These are phyloP conservation scores for Boletus reticulatus DNA, from an alignment of 768 basidiomycete genomes.

Conservation along the genomic window DNA sequence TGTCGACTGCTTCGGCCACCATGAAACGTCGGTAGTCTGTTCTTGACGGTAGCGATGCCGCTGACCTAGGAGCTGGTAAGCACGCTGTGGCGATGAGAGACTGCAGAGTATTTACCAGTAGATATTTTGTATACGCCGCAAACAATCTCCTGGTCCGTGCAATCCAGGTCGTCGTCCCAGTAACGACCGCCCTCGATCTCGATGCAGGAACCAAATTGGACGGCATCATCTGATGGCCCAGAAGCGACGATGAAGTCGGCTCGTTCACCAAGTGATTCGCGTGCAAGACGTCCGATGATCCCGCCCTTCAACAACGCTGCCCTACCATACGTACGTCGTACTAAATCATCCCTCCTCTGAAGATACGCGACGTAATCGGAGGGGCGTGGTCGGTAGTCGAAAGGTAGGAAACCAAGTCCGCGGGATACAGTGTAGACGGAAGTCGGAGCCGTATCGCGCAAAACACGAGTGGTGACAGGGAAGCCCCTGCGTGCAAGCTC, in stretches of 20 bases:
- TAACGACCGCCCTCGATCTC: not conserved
- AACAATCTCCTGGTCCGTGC: not conserved
- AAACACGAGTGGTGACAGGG: not conserved
- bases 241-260: not conserved
- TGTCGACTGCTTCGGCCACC: constrained; percentile 5
- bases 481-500: not conserved
- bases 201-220: not conserved
- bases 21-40: not conserved
- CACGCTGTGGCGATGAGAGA: too few species aligned
- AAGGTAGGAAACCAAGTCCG: not conserved
- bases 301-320: not conserved
- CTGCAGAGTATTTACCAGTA: not conserved
- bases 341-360: not conserved
- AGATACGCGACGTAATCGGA: not conserved
- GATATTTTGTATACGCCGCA: constrained; percentile 2
- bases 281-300: not conserved
- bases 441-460: not conserved
- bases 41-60: not conserved
- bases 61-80: not conserved
- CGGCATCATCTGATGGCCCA: not conserved
- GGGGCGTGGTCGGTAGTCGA: not conserved
- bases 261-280: not conserved
- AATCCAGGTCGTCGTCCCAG: not conserved
- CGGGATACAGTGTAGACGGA: not conserved
- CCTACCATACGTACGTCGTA: not conserved